Evolutionary conservation across 257 asterid genomes (phyloP).

Genomic region (Fraxinus excelsior): DNA sequence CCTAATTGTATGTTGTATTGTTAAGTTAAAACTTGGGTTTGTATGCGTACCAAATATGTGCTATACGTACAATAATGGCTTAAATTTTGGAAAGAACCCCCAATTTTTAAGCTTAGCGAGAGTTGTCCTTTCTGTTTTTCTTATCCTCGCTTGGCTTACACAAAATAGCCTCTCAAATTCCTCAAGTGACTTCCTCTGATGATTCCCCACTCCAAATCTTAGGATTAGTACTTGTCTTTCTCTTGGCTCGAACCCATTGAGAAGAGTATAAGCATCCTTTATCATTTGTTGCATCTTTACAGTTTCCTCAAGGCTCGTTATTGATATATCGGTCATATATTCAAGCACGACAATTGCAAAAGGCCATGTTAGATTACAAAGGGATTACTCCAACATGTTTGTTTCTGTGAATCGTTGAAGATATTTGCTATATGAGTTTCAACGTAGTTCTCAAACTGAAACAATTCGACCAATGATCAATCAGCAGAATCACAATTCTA

Average conservation of each 20-base stretch:
- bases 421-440: too few species aligned
- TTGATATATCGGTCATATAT: constrained; percentile 56
- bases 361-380: not conserved
- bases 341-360: constrained; percentile 44
- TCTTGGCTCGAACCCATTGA: constrained; percentile 57
- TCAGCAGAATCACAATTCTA: too few species aligned
- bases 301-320: constrained; percentile 52
- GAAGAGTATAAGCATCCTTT: constrained; percentile 43
- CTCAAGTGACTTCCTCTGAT: constrained; percentile 61
- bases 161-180: constrained; percentile 65
- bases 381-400: not conserved
- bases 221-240: constrained; percentile 67
- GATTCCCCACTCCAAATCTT: constrained; percentile 69
- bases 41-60: not conserved
- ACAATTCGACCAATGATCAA: too few species aligned
- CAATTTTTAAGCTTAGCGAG: constrained; percentile 45
- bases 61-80: constrained; percentile 46
- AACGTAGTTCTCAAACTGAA: too few species aligned
- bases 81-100: constrained; percentile 45
- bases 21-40: too few species aligned
- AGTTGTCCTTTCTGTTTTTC: constrained; percentile 69
- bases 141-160: constrained; percentile 93
- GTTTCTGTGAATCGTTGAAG: not conserved
- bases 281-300: constrained; percentile 54
- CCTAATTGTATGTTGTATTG: too few species aligned